phyloP scores from a whole-genome alignment of 1,284 basidiomycete species.

The Cutaneotrichosporon dermatis region DNA sequence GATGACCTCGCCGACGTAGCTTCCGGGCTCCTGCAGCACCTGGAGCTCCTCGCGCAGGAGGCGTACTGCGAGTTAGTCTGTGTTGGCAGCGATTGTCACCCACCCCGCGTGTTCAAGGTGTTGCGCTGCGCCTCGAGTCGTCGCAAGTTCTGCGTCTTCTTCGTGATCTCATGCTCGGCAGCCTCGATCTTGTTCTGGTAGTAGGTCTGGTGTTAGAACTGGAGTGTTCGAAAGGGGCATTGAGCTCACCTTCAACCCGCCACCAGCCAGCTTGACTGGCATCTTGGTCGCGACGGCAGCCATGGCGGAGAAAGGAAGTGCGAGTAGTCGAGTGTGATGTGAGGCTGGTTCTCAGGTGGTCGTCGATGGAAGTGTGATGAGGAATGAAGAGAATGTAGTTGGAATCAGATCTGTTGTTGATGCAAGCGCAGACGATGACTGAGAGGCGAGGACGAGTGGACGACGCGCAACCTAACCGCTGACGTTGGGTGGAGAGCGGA shows the following conservation, averaged over 20 bases:
- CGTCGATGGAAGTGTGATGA: neutral
- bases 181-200: constrained; percentile 94
- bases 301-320: neutral
- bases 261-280: constrained; percentile 15
- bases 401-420: neutral
- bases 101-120: constrained; percentile 90
- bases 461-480: constrained; percentile 7
- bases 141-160: constrained; percentile 92
- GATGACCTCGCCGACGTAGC: constrained; percentile 95
- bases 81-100: constrained; percentile 24
- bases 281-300: constrained; percentile 15
- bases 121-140: constrained; percentile 95
- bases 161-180: constrained; percentile 85
- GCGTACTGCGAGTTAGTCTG: constrained; percentile 54
- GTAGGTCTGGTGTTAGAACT: constrained; percentile 60
- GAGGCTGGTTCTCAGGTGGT: too few relatives aligned
- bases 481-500: constrained; percentile 1
- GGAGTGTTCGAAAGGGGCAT: too few relatives aligned
- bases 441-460: neutral
- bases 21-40: constrained; percentile 90
- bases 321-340: too few relatives aligned
- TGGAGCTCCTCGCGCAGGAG: constrained; percentile 90
- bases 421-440: neutral
- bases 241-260: constrained; percentile 15
- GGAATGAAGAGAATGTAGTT: neutral